These are phyloP conservation scores for Thelonectria blattea DNA, from an alignment of 2,329 filamentous ascomycete species.

Conservation along the genomic window DNA sequence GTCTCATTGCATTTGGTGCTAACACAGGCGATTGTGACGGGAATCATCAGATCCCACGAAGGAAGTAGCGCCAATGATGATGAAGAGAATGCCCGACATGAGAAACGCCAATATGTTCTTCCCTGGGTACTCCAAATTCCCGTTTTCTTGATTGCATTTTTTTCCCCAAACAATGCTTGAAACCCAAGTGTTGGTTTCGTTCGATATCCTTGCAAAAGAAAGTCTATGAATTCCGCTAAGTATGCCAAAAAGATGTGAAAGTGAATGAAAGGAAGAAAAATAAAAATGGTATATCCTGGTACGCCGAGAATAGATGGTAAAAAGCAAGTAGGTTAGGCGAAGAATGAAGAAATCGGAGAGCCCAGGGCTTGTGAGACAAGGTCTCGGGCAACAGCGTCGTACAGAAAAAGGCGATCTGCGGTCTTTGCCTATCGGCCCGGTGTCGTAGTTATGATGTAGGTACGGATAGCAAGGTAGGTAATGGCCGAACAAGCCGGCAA, in stretches of 20 bases:
- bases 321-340: not conserved
- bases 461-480: too few species aligned
- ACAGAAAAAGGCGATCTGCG: not conserved
- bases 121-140: not conserved
- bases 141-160: not conserved
- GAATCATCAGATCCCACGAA: too few species aligned
- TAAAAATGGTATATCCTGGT: not conserved
- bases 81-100: not conserved
- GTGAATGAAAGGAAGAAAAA: not conserved
- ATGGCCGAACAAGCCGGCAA: not conserved
- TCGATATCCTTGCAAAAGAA: not conserved
- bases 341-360: too few species aligned
- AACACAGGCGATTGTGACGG: not conserved
- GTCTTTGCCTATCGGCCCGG: not conserved
- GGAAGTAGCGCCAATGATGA: not conserved
- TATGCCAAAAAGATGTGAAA: not conserved
- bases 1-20: not conserved
- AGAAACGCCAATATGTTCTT: not conserved
- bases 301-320: constrained; percentile 8
- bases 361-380: not conserved
- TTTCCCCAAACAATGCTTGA: not conserved
- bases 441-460: not conserved
- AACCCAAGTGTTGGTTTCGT: not conserved
- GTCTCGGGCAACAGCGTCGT: not conserved
- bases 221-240: constrained; percentile 15